phyloP scores from a whole-genome alignment of 257 asterid genomes.

The Vinca minor region DNA sequence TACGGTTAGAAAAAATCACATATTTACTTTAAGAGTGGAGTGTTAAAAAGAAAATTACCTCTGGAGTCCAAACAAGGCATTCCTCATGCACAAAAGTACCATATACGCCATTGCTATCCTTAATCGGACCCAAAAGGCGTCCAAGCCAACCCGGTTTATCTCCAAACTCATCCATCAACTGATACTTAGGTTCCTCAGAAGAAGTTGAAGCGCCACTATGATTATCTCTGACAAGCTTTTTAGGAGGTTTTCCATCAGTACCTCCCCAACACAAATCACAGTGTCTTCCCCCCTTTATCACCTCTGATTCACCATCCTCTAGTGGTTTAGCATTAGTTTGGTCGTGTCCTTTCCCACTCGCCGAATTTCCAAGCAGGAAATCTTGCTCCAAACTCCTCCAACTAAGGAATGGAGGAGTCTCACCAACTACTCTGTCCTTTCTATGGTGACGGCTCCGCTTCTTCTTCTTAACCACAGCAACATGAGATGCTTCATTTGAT shows the following conservation, averaged over 20 bases:
- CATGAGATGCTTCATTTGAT: constrained; percentile 44
- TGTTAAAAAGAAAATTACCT: constrained; percentile 36
- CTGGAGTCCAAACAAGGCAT: constrained; percentile 99
- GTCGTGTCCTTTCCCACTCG: constrained; percentile 23
- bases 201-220: constrained; percentile 81
- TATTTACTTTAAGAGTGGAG: too few relatives aligned
- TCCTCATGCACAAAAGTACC: constrained; percentile 99
- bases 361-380: constrained; percentile 25
- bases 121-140: constrained; percentile 89
- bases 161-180: constrained; percentile 91
- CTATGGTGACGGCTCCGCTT: constrained; percentile 25
- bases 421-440: constrained; percentile 35
- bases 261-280: constrained; percentile 98
- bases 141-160: constrained; percentile 96
- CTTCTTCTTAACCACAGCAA: constrained; percentile 39
- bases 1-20: too few relatives aligned
- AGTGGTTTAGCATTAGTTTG: constrained; percentile 28
- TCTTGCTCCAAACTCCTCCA: constrained; percentile 37
- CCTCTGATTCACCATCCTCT: constrained; percentile 29
- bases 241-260: constrained; percentile 90
- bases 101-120: constrained; percentile 89
- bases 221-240: constrained; percentile 63
- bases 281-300: constrained; percentile 66
- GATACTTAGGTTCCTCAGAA: constrained; percentile 84
- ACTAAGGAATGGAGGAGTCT: constrained; percentile 28